Evolutionary conservation across 1,284 basidiomycete species (phyloP).

Genomic region (Leccinum fallax): DNA sequence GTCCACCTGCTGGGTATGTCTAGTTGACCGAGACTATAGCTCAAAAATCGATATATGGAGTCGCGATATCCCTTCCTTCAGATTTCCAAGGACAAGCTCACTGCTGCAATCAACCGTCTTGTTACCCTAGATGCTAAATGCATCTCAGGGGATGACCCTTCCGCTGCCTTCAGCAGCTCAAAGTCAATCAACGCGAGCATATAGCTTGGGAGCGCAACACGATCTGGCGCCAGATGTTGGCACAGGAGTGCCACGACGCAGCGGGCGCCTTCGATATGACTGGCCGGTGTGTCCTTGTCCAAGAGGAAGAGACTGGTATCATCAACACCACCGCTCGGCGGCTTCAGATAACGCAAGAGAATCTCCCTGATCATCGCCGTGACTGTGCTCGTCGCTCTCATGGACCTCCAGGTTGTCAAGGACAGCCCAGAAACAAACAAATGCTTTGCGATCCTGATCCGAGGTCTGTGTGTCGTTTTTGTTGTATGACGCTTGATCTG

Average conservation of each 20-base stretch:
- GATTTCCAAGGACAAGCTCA: constrained; percentile 58
- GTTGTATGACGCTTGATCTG: constrained; percentile 1
- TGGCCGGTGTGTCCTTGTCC: constrained; percentile 53
- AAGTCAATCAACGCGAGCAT: constrained; percentile 89
- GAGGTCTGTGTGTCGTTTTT: constrained; percentile 57
- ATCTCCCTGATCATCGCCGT: no score
- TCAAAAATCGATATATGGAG: no score
- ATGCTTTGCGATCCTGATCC: constrained; percentile 73
- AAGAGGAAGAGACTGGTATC: constrained; percentile 40
- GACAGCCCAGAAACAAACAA: constrained; percentile 45
- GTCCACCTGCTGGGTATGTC: no score
- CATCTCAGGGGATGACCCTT: constrained; percentile 56
- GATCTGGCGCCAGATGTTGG: constrained; percentile 98
- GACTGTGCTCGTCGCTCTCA: constrained; percentile 51
- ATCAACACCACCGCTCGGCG: constrained; percentile 39
- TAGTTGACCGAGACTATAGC: no score
- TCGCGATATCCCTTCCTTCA: no score
- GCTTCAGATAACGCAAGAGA: no score
- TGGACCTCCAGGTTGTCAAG: constrained; percentile 59
- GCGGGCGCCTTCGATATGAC: constrained; percentile 43
- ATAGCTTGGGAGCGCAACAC: constrained; percentile 95
- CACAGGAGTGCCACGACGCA: constrained; percentile 76
- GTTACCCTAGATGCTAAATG: constrained; percentile 86
- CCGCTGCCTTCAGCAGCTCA: constrained; percentile 82
- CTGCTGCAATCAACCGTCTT: constrained; percentile 62